Conservation (phyloP, 2,329 filamentous ascomycete genomes). For the Ceratocystis huliohia region DNA sequence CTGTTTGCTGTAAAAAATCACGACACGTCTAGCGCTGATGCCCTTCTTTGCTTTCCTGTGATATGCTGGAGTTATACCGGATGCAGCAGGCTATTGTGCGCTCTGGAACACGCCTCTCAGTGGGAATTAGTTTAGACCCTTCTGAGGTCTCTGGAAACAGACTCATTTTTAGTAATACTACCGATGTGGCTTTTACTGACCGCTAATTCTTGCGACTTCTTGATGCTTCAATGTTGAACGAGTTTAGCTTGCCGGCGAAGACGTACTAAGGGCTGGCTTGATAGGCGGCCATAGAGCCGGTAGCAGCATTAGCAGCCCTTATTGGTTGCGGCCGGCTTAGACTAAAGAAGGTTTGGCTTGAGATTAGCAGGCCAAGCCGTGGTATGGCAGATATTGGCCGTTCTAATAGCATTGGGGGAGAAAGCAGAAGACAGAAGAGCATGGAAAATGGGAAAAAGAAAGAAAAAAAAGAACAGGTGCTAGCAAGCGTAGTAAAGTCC, state of each 20-base stretch:
- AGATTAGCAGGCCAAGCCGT: neutral
- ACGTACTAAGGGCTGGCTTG: too few species aligned
- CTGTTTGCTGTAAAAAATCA: neutral
- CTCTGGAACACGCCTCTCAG: neutral
- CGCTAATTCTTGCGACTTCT: too few species aligned
- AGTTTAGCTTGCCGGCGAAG: too few species aligned
- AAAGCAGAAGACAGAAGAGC: neutral
- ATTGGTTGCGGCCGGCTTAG: too few species aligned
- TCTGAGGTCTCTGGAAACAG: neutral
- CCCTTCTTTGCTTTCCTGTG: neutral
- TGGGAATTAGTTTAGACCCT: neutral
- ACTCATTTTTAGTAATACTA: neutral
- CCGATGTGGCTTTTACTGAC: neutral
- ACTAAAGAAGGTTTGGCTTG: too few species aligned
- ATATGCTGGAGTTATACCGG: neutral
- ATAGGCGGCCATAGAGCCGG: too few species aligned
- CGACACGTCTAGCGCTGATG: too few species aligned
- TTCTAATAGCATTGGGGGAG: neutral
- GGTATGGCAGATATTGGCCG: neutral
- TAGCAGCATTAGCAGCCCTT: too few species aligned
- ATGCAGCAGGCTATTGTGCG: neutral
- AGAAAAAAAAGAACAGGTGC: neutral
- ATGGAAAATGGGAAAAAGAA: neutral
- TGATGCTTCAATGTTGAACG: too few species aligned
- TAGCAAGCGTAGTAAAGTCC: neutral